Base-by-base conservation (phyloP, 73 alveolate genomes). In the Symbiodinium pilosum region DNA sequence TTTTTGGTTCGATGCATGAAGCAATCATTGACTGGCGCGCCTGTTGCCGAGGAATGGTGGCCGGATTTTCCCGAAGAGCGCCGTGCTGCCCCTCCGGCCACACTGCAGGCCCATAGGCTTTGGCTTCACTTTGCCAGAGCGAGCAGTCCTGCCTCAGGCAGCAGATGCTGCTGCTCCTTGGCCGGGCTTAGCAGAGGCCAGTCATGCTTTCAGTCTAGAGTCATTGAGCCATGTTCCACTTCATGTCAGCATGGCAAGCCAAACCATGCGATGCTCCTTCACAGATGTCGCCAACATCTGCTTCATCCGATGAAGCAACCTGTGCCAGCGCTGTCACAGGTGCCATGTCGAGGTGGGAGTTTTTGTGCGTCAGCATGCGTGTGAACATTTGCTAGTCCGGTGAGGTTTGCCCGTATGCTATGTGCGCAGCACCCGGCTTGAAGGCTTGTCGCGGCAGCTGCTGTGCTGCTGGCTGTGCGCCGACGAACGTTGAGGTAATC, bases 371-470 rank as follows among this genome's bases (percentile, higher is more conserved):
- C 0, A 54, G 20, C 68, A 51, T 16, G 12, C 12, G 30, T 6
- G 73, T n/a, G 20, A 54, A 26, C 73, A 54, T 54, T n/a, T n/a
- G n/a, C n/a, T n/a, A n/a, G n/a, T n/a, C n/a, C n/a, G n/a, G n/a
- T n/a, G n/a, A n/a, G n/a, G n/a, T n/a, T n/a, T n/a, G n/a, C n/a
- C n/a, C n/a, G n/a, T n/a, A n/a, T n/a, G n/a, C n/a, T n/a, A n/a
- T n/a, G n/a, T n/a, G 73, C 34, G 34, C 81, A 26, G 21, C 3
- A 24, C 38, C 38, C 81, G 34, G 39, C 81, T 4, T 8, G 51
- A 32, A 91, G 97, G 97, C 43, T 91, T 43, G 97, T 91, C 54
- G 97, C 97, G 1, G 97, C 97, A 5, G 97, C 97, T 41, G 97
- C 77, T 39, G 97, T 91, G 32, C 54, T 91, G 30, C 88, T 91